These are phyloP conservation scores for Ganoderma sinense DNA, from an alignment of 1,284 basidiomycete species.

Conservation along the genomic window DNA sequence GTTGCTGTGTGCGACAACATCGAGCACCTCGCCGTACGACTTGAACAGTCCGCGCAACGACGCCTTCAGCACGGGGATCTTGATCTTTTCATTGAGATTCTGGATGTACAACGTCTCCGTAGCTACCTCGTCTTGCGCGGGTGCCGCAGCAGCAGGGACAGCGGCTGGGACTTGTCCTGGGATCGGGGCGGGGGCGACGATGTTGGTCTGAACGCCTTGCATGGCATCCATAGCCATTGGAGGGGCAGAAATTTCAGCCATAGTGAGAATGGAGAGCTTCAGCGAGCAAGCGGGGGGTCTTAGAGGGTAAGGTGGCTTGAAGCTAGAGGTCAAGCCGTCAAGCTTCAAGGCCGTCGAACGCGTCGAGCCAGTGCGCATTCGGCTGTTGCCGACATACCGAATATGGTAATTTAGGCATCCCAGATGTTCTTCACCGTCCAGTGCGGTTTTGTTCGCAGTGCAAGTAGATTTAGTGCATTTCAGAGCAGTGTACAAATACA, in stretches of 20 bases:
- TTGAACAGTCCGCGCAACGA: slow-evolving; percentile 92
- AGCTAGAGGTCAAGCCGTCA: neutral
- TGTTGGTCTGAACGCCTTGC: slow-evolving; percentile 43
- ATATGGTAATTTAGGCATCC: neutral
- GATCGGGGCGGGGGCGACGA: slow-evolving; percentile 40
- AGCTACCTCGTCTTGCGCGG: slow-evolving; percentile 49
- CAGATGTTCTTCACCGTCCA: too few species aligned
- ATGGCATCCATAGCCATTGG: slow-evolving; percentile 42
- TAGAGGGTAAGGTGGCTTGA: neutral
- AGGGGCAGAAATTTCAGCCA: slow-evolving; percentile 48
- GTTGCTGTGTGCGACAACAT: slow-evolving; percentile 93
- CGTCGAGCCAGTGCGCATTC: neutral
- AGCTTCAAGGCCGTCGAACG: neutral
- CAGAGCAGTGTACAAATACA: neutral
- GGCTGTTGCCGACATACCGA: neutral
- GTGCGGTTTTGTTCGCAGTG: neutral
- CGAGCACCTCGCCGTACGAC: slow-evolving; percentile 90
- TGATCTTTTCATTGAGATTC: slow-evolving; percentile 98
- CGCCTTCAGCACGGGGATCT: slow-evolving; percentile 88
- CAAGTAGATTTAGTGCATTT: neutral
- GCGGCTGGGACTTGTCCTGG: slow-evolving; percentile 29
- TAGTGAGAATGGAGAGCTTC: slow-evolving; percentile 26
- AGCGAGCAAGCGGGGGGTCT: neutral
- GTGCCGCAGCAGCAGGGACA: slow-evolving; percentile 36
- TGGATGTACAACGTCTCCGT: slow-evolving; percentile 96